Percentiles rank a stretch among this genome's conserved stretches.
These are phyloP conservation scores for Coemansia sp. DNA, from an alignment of 192 early-diverging fungal genomes.

Conservation along the genomic window DNA sequence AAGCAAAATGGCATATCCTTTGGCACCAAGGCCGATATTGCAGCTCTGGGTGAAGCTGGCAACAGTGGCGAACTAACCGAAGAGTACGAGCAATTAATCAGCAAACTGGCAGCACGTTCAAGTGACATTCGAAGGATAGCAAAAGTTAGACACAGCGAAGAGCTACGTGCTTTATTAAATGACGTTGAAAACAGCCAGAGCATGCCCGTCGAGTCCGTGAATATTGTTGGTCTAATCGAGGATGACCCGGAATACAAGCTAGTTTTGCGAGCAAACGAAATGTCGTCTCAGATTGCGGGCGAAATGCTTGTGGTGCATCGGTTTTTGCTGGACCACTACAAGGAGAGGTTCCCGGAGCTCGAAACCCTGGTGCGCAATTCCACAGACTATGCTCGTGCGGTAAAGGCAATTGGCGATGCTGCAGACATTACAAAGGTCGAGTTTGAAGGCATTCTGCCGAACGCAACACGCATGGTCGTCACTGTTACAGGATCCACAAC, in stretches of 20 bases:
- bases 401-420: slow-evolving; percentile 78
- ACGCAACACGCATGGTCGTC: slow-evolving; percentile 86
- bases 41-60: slow-evolving; percentile 55
- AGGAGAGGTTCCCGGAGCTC: slow-evolving; percentile 85
- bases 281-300: slow-evolving; percentile 82
- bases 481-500: slow-evolving; percentile 89
- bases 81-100: slow-evolving; percentile 44
- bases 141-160: slow-evolving; percentile 60
- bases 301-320: slow-evolving; percentile 89
- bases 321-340: slow-evolving; percentile 77
- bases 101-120: slow-evolving; percentile 27
- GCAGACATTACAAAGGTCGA: slow-evolving; percentile 80
- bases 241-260: slow-evolving; percentile 88
- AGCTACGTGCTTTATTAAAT: slow-evolving; percentile 62
- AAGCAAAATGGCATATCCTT: slow-evolving; percentile 32
- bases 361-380: slow-evolving; percentile 87
- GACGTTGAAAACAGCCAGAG: slow-evolving; percentile 44
- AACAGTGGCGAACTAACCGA: slow-evolving; percentile 52
- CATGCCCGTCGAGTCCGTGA: background rate
- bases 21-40: slow-evolving; percentile 43
- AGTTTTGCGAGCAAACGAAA: slow-evolving; percentile 82
- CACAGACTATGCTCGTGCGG: slow-evolving; percentile 83
- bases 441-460: slow-evolving; percentile 75
- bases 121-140: slow-evolving; percentile 67
- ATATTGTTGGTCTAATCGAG: slow-evolving; percentile 34